Percentiles rank a stretch among this genome's conserved stretches.
Evolutionary conservation across 2,329 filamentous ascomycete species (phyloP).

Genomic region (Diaporthe ampelina): DNA sequence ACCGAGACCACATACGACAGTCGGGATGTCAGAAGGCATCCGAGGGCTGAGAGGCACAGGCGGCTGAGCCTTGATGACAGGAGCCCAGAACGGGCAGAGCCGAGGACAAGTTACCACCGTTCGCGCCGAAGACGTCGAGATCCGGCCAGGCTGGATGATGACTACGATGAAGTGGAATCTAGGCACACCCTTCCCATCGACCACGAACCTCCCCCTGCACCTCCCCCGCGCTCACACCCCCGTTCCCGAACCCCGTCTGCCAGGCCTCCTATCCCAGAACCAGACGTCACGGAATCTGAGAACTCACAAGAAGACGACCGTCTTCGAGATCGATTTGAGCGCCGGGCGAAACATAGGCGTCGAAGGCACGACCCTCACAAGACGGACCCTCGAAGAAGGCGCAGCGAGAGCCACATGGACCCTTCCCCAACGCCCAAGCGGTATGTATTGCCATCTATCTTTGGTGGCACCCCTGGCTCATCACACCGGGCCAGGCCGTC

Average conservation of each 20-base stretch:
- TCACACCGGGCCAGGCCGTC: constrained; percentile 41
- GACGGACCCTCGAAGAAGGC: constrained; percentile 44
- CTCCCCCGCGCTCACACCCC: constrained; percentile 44
- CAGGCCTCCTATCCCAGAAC: constrained; percentile 39
- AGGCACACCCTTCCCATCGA: constrained; percentile 43
- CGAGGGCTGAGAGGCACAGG: constrained; percentile 40
- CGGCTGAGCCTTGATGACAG: constrained; percentile 36
- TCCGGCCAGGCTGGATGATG: constrained; percentile 37
- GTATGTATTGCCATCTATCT: constrained; percentile 45
- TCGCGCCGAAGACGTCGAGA: constrained; percentile 27
- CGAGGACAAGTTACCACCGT: constrained; percentile 29
- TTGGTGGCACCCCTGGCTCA: constrained; percentile 28
- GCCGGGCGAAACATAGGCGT: constrained; percentile 41
- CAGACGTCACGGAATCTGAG: constrained; percentile 25
- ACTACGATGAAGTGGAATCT: constrained; percentile 42
- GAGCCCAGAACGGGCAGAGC: constrained; percentile 34
- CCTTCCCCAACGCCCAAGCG: constrained; percentile 48
- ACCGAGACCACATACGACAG: constrained; percentile 55
- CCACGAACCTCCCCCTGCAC: constrained; percentile 35
- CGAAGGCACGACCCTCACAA: constrained; percentile 48
- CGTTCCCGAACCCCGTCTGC: constrained; percentile 43
- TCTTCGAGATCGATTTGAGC: constrained; percentile 40
- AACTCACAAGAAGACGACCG: constrained; percentile 34
- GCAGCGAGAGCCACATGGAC: constrained; percentile 45
- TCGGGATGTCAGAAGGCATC: constrained; percentile 49